These are phyloP conservation scores for Venturia asperata DNA, from an alignment of 2,329 filamentous ascomycete species.

Conservation along the genomic window DNA sequence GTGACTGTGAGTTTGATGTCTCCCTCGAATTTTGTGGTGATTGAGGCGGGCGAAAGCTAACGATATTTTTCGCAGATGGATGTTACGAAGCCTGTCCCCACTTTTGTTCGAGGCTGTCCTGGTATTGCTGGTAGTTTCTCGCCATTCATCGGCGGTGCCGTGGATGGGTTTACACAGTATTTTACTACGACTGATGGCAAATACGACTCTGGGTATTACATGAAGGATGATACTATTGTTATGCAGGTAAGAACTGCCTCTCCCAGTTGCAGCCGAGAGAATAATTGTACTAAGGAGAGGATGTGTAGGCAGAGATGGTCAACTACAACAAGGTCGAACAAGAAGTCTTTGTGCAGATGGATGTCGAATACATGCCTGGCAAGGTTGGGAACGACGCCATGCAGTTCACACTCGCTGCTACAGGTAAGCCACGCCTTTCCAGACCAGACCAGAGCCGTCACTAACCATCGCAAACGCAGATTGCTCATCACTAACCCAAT, in stretches of 20 bases:
- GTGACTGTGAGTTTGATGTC: not conserved
- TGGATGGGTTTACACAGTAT: conserved; percentile 17
- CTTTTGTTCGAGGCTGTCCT: not conserved
- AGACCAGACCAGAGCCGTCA: not conserved
- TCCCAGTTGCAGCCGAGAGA: not conserved
- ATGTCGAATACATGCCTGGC: conserved; percentile 17
- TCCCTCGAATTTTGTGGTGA: not conserved
- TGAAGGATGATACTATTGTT: conserved; percentile 7
- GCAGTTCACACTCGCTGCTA: conserved; percentile 5
- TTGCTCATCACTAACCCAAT: not conserved
- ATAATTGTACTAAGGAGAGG: not conserved
- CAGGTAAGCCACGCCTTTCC: not conserved
- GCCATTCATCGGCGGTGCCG: conserved; percentile 14
- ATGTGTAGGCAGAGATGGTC: conserved; percentile 3
- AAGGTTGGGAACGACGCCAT: conserved; percentile 11
- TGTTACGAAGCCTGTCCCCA: not conserved
- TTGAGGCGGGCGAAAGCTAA: not conserved
- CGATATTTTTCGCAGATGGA: not conserved
- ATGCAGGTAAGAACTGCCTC: conserved; percentile 7
- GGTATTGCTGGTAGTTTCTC: not conserved
- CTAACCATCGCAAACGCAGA: not conserved
- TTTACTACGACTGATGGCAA: conserved; percentile 13
- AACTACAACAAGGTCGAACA: conserved; percentile 13
- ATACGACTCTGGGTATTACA: conserved; percentile 11
- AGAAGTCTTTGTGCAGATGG: conserved; percentile 14